phyloP scores from a whole-genome alignment of 148 eudicot species.

The Agrostemma githago region DNA sequence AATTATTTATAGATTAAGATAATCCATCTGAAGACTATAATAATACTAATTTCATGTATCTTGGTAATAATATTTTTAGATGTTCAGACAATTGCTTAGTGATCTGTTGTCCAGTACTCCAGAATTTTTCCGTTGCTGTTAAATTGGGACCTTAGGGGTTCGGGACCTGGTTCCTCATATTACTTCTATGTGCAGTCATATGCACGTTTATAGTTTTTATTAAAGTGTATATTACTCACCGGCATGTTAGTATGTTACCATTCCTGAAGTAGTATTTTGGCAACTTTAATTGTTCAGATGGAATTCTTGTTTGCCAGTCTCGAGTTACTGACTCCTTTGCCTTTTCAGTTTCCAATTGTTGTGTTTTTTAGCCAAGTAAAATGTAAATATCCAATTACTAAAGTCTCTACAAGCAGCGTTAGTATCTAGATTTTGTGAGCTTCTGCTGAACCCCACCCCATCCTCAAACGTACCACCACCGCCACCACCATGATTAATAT shows the following conservation, averaged over 20 bases:
- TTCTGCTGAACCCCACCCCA: no score
- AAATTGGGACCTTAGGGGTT: neutral
- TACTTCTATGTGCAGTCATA: neutral
- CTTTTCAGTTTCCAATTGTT: neutral
- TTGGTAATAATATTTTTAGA: neutral
- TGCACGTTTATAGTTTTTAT: no score
- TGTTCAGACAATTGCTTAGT: neutral
- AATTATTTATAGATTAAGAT: no score
- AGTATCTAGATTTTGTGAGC: neutral
- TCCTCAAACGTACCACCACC: no score
- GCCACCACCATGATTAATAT: neutral
- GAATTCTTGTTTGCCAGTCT: neutral
- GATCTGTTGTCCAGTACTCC: neutral
- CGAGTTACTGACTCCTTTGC: neutral
- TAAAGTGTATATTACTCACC: no score
- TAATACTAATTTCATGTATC: neutral
- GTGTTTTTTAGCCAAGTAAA: neutral
- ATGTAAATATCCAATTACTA: neutral
- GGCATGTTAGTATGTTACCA: no score
- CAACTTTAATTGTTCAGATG: neutral
- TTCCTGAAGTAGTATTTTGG: neutral
- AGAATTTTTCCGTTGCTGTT: neutral
- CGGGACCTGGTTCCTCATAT: neutral
- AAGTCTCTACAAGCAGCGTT: neutral
- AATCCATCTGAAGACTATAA: no score